Evolutionary conservation across 169 alveolate genomes (phyloP).

Genomic region (Babesia divergens): DNA sequence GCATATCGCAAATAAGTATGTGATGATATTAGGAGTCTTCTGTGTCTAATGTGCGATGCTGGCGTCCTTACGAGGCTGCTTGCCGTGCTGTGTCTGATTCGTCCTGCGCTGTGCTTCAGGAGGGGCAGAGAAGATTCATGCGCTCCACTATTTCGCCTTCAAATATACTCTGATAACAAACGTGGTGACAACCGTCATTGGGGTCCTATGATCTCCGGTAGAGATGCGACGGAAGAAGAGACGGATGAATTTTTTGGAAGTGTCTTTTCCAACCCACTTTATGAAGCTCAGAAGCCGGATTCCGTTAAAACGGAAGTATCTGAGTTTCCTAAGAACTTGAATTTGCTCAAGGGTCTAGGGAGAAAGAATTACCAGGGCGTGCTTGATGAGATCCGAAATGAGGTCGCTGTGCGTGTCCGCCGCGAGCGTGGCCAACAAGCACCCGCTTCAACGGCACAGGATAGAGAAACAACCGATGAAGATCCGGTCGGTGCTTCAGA

Average conservation of each 20-base stretch:
- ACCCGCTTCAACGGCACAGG: neutral
- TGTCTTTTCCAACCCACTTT: slow-evolving; percentile 39
- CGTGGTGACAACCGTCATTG: neutral
- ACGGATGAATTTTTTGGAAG: slow-evolving; percentile 9
- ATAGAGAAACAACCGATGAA: neutral
- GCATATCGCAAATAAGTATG: neutral
- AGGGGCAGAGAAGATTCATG: neutral
- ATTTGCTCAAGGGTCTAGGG: slow-evolving; percentile 38
- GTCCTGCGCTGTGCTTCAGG: neutral
- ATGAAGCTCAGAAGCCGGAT: slow-evolving; percentile 11
- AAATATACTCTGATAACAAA: neutral
- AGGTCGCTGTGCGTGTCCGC: slow-evolving; percentile 12
- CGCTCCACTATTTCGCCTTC: neutral
- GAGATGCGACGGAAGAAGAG: slow-evolving; percentile 5
- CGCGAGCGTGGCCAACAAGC: neutral
- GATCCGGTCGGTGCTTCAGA: neutral
- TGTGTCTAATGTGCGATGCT: slow-evolving; percentile 14
- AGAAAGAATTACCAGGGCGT: slow-evolving; percentile 29
- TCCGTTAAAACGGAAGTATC: neutral
- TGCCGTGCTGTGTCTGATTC: neutral
- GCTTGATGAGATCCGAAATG: slow-evolving; percentile 36
- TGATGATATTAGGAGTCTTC: neutral
- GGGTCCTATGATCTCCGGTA: slow-evolving; percentile 27
- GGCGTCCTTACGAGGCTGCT: neutral
- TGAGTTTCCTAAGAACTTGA: slow-evolving; percentile 4